Evolutionary conservation across 768 basidiomycete species (phyloP).

Genomic region (Boletus speciosus): DNA sequence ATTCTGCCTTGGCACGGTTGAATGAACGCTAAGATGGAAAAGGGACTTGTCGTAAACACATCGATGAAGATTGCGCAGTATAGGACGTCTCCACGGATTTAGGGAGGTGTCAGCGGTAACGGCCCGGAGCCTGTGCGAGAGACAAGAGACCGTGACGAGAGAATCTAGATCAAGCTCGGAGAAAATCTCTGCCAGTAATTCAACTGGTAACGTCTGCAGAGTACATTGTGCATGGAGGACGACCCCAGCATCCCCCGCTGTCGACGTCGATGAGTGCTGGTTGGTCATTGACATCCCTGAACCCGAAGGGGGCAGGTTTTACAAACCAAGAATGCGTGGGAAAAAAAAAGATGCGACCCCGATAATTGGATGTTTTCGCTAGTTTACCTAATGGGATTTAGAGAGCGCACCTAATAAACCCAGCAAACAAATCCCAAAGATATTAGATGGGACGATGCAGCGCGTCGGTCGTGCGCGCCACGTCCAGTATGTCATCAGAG

Average conservation of each 20-base stretch:
- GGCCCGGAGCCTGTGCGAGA: constrained; percentile 55
- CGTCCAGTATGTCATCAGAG: no score
- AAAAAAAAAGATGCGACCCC: no score
- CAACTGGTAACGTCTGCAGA: constrained; percentile 63
- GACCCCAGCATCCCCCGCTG: background rate
- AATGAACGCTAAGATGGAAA: constrained; percentile 58
- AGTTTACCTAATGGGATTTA: no score
- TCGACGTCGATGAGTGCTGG: background rate
- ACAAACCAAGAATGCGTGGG: no score
- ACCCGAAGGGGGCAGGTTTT: no score
- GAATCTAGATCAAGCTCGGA: constrained; percentile 62
- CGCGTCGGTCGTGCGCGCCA: no score
- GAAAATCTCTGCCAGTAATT: constrained; percentile 70
- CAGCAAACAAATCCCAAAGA: no score
- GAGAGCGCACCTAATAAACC: no score
- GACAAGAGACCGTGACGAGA: constrained; percentile 53
- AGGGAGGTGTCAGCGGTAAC: constrained; percentile 61
- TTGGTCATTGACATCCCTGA: background rate
- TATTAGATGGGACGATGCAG: no score
- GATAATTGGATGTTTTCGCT: no score
- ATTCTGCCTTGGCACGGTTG: constrained; percentile 68
- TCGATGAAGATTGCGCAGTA: constrained; percentile 51
- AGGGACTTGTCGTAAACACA: constrained; percentile 48
- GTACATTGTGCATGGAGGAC: background rate
- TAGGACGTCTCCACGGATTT: constrained; percentile 76